Percentiles rank a stretch among this genome's conserved stretches.
phyloP scores from a whole-genome alignment of 768 basidiomycete genomes.

The Chlorophyllum brunneum region DNA sequence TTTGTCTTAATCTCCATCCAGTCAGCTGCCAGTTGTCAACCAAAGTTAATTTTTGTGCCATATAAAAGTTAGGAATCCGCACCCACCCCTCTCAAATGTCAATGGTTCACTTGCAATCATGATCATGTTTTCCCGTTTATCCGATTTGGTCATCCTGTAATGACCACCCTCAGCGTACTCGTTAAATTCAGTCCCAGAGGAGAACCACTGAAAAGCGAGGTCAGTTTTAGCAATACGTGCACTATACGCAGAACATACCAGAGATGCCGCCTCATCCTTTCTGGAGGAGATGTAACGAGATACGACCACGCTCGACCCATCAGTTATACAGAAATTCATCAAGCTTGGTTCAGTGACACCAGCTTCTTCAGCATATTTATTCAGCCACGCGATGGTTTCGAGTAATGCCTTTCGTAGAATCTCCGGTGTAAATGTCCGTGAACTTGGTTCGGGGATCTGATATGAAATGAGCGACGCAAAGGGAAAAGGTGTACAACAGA shows the following conservation, averaged over 20 bases:
- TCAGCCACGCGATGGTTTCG: constrained; percentile 79
- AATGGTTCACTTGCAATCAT: constrained; percentile 94
- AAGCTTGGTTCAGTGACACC: constrained; percentile 81
- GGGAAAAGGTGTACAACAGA: constrained; percentile 19
- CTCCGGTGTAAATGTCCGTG: constrained; percentile 67
- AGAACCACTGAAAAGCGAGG: constrained; percentile 67
- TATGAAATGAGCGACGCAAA: constrained; percentile 5
- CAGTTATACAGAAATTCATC: constrained; percentile 96
- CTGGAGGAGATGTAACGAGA: constrained; percentile 93
- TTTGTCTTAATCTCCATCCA: constrained; percentile 99
- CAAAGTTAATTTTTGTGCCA: constrained; percentile 2
- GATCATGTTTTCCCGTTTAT: constrained; percentile 95
- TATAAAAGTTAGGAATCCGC: background rate
- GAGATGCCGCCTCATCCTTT: constrained; percentile 87
- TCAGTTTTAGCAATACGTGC: constrained; percentile 1
- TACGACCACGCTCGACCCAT: constrained; percentile 90
- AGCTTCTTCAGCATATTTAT: constrained; percentile 68
- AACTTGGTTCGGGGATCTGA: constrained; percentile 79
- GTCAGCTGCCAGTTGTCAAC: constrained; percentile 65
- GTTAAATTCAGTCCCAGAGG: constrained; percentile 91
- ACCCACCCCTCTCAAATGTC: constrained; percentile 88
- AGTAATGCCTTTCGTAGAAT: constrained; percentile 83
- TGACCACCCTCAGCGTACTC: constrained; percentile 87
- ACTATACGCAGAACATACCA: constrained; percentile 42
- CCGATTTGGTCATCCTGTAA: constrained; percentile 93